Evolutionary conservation across 352 stramenopile species (phyloP), one percentile per base, ranked within the genome.

Genomic region (Globisporangium spiculum): DNA sequence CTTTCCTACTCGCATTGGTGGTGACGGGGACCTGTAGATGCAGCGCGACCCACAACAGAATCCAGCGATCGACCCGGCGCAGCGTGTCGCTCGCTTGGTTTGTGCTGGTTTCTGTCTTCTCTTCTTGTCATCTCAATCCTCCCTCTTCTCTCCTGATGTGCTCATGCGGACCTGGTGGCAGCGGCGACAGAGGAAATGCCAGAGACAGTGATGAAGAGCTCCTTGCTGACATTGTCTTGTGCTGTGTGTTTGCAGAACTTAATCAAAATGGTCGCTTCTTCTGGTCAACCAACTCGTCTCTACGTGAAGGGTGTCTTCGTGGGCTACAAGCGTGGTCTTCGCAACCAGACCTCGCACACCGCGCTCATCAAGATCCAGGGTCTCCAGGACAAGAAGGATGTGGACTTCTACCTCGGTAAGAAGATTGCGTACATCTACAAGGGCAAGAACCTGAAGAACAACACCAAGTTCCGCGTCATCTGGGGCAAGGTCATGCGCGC

Each of bases 381-480:
- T 78, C 89, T 99, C 61, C 96, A 99, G 74, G 95, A 96, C 81
- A 99, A 98, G 84, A 96, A 99, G 79, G 97, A 98, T 72, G 92
- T 98, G 55, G 85, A 98, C 75, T 99, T 99, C 78, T 99, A 99
- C 91, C 86, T 99, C 63, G 98, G 98, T 77, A 99, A 99, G 96
- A 97, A 97, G 74, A 94, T 99, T 74, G 98, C 97, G 50, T 99
- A 99, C 92, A 99, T 99, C 79, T 99, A 99, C 93, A 99, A 99
- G 94, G 90, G 81, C 81, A 95, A 96, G 83, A 85, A 82, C 66
- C 75, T 94, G 67, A 97, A 96, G 96, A 98, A 98, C 79, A 95
- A 92, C 83, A 94, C 93, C 66, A 99, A 99, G 84, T 99, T 98
- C 91, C 93, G 97, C 75, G 97, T 99, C 68, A 98, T 99, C 73